A percentile compares a stretch with the other conserved stretches of the same genome.
phyloP scores from a whole-genome alignment of 2,329 filamentous ascomycete species.

The Xylariales sp. region DNA sequence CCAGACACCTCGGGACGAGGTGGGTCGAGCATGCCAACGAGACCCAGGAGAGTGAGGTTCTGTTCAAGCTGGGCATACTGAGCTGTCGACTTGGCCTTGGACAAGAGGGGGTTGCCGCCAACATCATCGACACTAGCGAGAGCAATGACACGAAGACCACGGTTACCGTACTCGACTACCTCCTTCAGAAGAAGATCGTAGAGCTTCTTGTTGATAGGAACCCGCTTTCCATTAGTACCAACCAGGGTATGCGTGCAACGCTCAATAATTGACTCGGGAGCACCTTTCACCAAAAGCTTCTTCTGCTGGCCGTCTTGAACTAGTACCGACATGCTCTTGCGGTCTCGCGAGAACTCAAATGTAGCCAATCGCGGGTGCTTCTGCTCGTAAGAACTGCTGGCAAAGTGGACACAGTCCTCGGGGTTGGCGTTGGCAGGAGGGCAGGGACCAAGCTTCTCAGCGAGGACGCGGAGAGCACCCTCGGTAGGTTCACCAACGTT shows the following conservation, averaged over 20 bases:
- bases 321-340: conserved; percentile 98
- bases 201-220: conserved; percentile 67
- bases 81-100: conserved; percentile 72
- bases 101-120: conserved; percentile 62
- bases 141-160: conserved; percentile 90
- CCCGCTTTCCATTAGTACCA: conserved; percentile 73
- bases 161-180: conserved; percentile 85
- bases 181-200: conserved; percentile 69
- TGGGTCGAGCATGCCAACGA: conserved; percentile 95
- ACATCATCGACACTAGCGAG: conserved; percentile 81
- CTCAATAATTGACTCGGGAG: conserved; percentile 89
- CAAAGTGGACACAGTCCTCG: conserved; percentile 70
- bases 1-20: conserved; percentile 85
- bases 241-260: conserved; percentile 80
- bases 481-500: conserved; percentile 94
- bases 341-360: conserved; percentile 94
- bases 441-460: conserved; percentile 89
- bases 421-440: conserved; percentile 50
- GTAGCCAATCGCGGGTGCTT: conserved; percentile 73
- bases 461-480: conserved; percentile 83
- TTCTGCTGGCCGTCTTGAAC: conserved; percentile 66
- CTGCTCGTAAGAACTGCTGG: conserved; percentile 81
- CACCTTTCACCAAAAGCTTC: conserved; percentile 91
- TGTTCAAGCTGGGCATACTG: conserved; percentile 89
- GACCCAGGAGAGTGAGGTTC: conserved; percentile 87